A percentile compares a stretch with the other conserved stretches of the same genome.
Conservation (phyloP, 345 rosid species). For the Dimocarpus longan region DNA sequence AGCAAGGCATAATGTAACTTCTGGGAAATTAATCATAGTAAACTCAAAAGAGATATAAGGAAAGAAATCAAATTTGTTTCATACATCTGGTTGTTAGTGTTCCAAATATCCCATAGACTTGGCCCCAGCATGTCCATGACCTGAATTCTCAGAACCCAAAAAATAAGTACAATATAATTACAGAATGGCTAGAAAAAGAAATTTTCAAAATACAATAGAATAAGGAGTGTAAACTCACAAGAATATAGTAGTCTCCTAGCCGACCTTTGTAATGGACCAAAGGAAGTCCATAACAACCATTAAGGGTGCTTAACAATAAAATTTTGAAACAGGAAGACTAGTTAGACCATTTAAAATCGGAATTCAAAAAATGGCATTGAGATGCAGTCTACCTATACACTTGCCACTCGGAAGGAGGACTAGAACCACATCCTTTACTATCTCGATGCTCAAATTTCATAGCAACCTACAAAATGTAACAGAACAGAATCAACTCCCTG, state of each 20-base stretch:
- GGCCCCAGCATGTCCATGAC: slow-evolving; percentile 67
- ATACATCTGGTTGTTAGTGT: slow-evolving; percentile 43
- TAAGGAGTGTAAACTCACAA: slow-evolving; percentile 33
- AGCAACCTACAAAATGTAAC: slow-evolving; percentile 52
- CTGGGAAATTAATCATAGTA: not conserved
- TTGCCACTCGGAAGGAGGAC: slow-evolving; percentile 77
- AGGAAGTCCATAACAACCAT: slow-evolving; percentile 57
- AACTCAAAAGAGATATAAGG: not conserved
- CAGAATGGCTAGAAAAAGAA: not conserved
- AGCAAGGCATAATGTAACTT: slow-evolving; percentile 4
- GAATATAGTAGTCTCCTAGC: slow-evolving; percentile 61
- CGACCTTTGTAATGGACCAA: slow-evolving; percentile 56
- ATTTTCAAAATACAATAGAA: not conserved
- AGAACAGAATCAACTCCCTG: slow-evolving; percentile 14
- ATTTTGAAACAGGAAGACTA: slow-evolving; percentile 19
- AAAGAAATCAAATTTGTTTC: slow-evolving; percentile 26
- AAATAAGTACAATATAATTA: slow-evolving; percentile 2
- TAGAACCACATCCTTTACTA: slow-evolving; percentile 65
- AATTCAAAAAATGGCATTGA: slow-evolving; percentile 10
- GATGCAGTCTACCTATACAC: slow-evolving; percentile 49
- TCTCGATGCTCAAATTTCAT: slow-evolving; percentile 62
- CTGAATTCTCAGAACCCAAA: slow-evolving; percentile 25
- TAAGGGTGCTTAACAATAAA: slow-evolving; percentile 33
- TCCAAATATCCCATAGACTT: slow-evolving; percentile 66
- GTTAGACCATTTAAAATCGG: slow-evolving; percentile 20